Percentiles rank a stretch among this genome's conserved stretches.
phyloP scores from a whole-genome alignment of 2,329 filamentous ascomycete species.

The Fusarium pseudoanthophilum region DNA sequence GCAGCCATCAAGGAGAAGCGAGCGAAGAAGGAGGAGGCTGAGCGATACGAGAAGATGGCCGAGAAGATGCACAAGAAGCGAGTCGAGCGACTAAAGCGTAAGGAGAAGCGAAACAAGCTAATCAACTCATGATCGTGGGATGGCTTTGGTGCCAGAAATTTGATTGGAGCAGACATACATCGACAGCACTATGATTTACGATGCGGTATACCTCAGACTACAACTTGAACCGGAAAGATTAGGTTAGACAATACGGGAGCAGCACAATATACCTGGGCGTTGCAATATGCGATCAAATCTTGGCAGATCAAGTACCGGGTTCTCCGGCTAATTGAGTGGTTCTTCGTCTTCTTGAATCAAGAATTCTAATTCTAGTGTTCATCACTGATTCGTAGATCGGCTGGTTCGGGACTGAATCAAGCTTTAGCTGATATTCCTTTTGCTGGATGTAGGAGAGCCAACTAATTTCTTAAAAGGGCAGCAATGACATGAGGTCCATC shows the following conservation, averaged over 20 bases:
- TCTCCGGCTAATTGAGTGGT: neutral
- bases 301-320: neutral
- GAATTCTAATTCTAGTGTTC: neutral
- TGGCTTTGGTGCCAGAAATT: neutral
- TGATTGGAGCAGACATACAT: conserved; percentile 12
- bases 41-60: conserved; percentile 91
- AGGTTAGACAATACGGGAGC: conserved; percentile 24
- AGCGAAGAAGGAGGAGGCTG: conserved; percentile 90
- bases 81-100: conserved; percentile 90
- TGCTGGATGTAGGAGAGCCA: neutral
- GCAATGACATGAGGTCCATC: neutral
- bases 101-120: conserved; percentile 95
- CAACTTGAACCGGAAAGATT: conserved; percentile 16
- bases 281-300: conserved; percentile 6
- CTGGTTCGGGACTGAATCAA: neutral
- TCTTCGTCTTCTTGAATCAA: neutral
- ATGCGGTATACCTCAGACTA: conserved; percentile 32
- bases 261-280: conserved; percentile 30
- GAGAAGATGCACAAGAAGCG: conserved; percentile 98
- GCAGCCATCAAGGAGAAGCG: conserved; percentile 86
- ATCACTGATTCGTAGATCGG: neutral
- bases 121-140: conserved; percentile 66
- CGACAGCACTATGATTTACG: conserved; percentile 40
- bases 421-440: neutral
- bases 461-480: neutral